Conservation (phyloP, 1,284 basidiomycete genomes). For the Fomitopsis betulina region DNA sequence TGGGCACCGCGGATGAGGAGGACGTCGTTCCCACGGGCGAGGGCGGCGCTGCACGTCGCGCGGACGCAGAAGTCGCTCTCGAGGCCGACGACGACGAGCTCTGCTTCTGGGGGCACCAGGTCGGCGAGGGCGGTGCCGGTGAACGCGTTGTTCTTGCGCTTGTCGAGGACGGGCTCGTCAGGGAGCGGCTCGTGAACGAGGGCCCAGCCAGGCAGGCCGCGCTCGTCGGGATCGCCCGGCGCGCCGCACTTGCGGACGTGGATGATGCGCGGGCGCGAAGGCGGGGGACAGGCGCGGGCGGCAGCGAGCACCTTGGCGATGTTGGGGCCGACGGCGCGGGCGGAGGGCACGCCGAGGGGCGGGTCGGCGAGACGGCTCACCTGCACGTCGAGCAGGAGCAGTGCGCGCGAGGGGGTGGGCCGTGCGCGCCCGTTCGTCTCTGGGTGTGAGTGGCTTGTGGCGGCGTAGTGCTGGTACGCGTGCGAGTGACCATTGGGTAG, state of each 20-base stretch:
- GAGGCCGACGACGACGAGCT: constrained; percentile 62
- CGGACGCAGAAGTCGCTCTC: constrained; percentile 63
- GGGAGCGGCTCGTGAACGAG: constrained; percentile 47
- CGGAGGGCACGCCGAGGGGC: constrained; percentile 46
- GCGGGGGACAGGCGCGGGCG: constrained; percentile 43
- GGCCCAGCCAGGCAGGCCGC: constrained; percentile 47
- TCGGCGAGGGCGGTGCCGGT: constrained; percentile 47
- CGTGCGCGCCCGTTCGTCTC: neutral
- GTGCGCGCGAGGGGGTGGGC: constrained; percentile 33
- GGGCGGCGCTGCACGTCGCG: constrained; percentile 60
- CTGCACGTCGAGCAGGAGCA: constrained; percentile 61
- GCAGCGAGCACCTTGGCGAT: constrained; percentile 43
- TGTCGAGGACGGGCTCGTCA: constrained; percentile 54
- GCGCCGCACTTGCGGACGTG: constrained; percentile 64
- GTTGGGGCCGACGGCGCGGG: constrained; percentile 39
- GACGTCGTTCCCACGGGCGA: constrained; percentile 59
- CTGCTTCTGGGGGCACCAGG: constrained; percentile 45
- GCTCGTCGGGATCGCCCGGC: constrained; percentile 54
- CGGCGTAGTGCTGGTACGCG: neutral
- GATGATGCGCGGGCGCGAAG: constrained; percentile 56
- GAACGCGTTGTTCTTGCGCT: constrained; percentile 68
- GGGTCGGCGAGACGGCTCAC: constrained; percentile 42
- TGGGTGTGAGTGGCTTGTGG: neutral
- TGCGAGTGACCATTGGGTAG: neutral
- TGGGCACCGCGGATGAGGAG: constrained; percentile 58